These are phyloP conservation scores for Chrysosporium queenslandicum DNA, from an alignment of 2,329 filamentous ascomycete genomes.

Conservation along the genomic window DNA sequence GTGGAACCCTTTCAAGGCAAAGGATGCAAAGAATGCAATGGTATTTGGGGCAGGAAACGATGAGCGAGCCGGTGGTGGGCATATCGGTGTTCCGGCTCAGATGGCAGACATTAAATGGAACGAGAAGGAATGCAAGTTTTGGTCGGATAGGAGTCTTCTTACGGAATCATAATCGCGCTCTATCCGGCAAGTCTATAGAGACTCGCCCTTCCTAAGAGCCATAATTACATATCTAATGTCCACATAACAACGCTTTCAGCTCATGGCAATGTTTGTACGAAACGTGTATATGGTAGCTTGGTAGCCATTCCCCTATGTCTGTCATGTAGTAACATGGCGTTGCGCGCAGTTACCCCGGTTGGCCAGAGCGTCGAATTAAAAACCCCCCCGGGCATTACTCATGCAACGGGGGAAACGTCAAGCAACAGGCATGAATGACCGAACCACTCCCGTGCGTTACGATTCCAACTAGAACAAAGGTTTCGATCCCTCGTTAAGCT, in stretches of 20 bases:
- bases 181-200: too few species aligned
- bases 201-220: not conserved
- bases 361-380: not conserved
- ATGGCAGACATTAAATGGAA: constrained; percentile 36
- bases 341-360: not conserved
- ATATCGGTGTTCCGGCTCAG: constrained; percentile 32
- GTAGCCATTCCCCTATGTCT: not conserved
- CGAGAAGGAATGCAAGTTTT: constrained; percentile 40
- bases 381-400: not conserved
- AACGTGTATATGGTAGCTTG: not conserved
- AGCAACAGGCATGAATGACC: not conserved
- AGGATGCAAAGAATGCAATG: constrained; percentile 31
- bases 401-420: not conserved
- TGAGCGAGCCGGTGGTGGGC: constrained; percentile 38
- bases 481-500: not conserved
- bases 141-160: constrained; percentile 27
- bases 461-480: not conserved
- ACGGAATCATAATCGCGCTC: constrained; percentile 15
- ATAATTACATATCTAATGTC: not conserved
- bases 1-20: constrained; percentile 30
- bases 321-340: not conserved
- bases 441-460: not conserved
- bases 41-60: constrained; percentile 42
- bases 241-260: not conserved
- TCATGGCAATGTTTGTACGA: not conserved